Base-by-base conservation (phyloP, 768 basidiomycete genomes). In the Agaricus blazei region DNA sequence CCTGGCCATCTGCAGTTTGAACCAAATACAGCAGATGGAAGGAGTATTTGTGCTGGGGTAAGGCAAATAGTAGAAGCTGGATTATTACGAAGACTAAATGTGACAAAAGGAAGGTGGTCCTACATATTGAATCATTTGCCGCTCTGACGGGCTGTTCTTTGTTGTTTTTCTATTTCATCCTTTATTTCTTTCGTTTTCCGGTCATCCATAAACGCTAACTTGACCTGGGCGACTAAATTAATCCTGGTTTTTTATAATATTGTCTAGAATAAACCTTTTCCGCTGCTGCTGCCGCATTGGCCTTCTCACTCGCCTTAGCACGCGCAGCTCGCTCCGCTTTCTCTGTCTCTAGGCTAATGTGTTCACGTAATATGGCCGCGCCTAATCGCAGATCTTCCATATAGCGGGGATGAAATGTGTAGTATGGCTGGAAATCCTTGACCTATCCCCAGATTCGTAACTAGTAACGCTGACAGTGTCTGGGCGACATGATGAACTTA, bases 121-220 rank as follows among this genome's bases (percentile, higher is more conserved):
- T 19, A 19, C 19, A 19, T 19, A 19, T 19, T 19, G 19, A 19
- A 19, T 34, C 34, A 34, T 34, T 34, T 34, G 34, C 5, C 34
- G 34, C 43, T 67, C 38, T 67, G 71, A 46, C 74, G 72, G 42
- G 76, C 77, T 52, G 63, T 72, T 43, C 82, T 71, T 48, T 66
- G 70, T 57, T 81, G 72, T 64, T 70, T 78, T 59, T 92, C 89
- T 59, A 81, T 74, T 62, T 85, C 72, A 56, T 90, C 83, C 7
- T 67, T 68, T 56, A 78, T 51, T 61, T 70, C 66, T 62, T 83
- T 85, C 1, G 72, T 68, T 63, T 75, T 85, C 49, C 91, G 79
- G 64, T 93, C 91, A 46, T 93, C 91, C 63, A 90, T 75, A 65
- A 82, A 92, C 1, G 85, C 85, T 48, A 90, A 68, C 65, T 84